Percentiles rank a stretch among this genome's conserved stretches.
These are phyloP conservation scores for Vaccinium corymbosum DNA, from an alignment of 148 eudicot genomes.

Conservation along the genomic window DNA sequence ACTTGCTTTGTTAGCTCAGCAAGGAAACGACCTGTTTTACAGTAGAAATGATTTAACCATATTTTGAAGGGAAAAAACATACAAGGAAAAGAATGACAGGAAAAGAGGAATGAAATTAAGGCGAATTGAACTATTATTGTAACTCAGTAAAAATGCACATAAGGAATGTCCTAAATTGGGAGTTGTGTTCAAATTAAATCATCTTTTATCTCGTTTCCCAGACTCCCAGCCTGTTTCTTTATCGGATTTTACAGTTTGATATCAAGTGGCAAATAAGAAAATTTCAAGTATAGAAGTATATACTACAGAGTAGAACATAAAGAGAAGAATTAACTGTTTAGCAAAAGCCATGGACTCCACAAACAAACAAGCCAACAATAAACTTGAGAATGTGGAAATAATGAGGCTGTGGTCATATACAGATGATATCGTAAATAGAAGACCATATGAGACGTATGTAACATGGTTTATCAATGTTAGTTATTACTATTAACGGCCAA, in stretches of 20 bases:
- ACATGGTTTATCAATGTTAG: not conserved
- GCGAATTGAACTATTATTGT: not conserved
- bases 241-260: not conserved
- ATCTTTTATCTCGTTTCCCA: not conserved
- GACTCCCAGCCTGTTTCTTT: not conserved
- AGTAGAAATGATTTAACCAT: not conserved
- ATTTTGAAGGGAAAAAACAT: not conserved
- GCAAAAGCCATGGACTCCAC: not conserved
- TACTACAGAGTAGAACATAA: not conserved
- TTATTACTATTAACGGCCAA: not conserved
- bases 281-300: not conserved
- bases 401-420: not conserved
- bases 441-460: not conserved
- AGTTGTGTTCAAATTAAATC: not conserved
- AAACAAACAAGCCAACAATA: not conserved
- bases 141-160: not conserved
- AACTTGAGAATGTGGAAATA: not conserved
- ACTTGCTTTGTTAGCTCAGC: conserved; percentile 98
- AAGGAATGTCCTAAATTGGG: not conserved
- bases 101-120: not conserved
- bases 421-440: not conserved
- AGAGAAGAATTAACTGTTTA: not conserved
- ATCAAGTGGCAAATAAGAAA: not conserved
- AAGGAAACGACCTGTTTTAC: conserved; percentile 81
- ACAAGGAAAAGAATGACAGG: not conserved